These are phyloP conservation scores for Candida berthetii DNA, from an alignment of 805 yeast genomes.

Conservation along the genomic window DNA sequence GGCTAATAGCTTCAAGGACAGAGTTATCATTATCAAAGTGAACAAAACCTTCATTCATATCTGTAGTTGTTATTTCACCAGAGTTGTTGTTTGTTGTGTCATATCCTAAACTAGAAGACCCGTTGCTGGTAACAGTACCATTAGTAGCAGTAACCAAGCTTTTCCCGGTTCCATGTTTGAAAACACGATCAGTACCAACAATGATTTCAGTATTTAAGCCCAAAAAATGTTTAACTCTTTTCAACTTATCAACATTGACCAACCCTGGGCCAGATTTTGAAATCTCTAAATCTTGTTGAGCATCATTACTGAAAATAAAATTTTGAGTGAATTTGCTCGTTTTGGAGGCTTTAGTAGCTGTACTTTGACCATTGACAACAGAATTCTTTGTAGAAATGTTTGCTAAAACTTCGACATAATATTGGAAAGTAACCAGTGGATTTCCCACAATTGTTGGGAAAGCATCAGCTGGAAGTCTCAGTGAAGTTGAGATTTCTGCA, in stretches of 20 bases:
- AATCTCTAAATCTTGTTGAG: constrained; percentile 14
- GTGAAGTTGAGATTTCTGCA: constrained; percentile 52
- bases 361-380: constrained; percentile 13
- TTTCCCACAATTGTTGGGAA: constrained; percentile 79
- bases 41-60: not conserved
- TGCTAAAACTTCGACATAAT: constrained; percentile 77
- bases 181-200: constrained; percentile 65
- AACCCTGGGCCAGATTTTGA: constrained; percentile 28
- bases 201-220: constrained; percentile 77
- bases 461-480: constrained; percentile 76
- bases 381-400: constrained; percentile 62
- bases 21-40: constrained; percentile 2
- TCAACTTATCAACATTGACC: constrained; percentile 75
- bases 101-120: not conserved
- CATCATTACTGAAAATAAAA: constrained; percentile 18
- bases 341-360: constrained; percentile 19
- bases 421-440: constrained; percentile 71
- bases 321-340: constrained; percentile 15
- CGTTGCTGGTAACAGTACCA: constrained; percentile 2
- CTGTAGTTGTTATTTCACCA: not conserved
- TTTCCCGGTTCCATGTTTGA: constrained; percentile 3
- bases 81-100: not conserved
- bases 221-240: constrained; percentile 69
- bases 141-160: not conserved
- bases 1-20: constrained; percentile 11